Evolutionary conservation across 768 basidiomycete genomes (phyloP), one percentile per base, ranked within the genome.

Genomic region (Wakefieldia striispora): DNA sequence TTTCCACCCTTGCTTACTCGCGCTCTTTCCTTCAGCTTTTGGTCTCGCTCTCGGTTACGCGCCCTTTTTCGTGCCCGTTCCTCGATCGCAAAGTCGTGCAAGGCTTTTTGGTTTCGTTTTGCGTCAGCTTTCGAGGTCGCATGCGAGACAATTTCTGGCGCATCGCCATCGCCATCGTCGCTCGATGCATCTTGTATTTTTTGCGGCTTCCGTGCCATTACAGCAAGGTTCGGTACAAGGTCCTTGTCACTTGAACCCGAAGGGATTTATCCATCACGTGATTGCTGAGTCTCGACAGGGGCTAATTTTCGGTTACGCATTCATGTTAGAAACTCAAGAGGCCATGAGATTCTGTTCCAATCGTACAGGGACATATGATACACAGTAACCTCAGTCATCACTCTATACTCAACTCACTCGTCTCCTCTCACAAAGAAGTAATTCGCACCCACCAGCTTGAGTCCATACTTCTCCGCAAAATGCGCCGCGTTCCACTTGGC

Each of bases 391-490:
- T n/a, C n/a, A 14, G 14, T 26, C 36, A 11, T n/a, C 19, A 26
- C n/a, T n/a, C 37, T 12, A 4, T 9, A 19, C 31, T 14, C 33
- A 33, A 1, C 34, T 36, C 42, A 62, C 17, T 62, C 56, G 7
- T 52, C 55, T 2, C 62, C 67, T 7, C 17, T 61, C 7, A 79
- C 75, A 42, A 77, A 50, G 56, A 84, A 78, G 59, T 76, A 84
- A 56, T 79, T 84, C 13, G 73, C 79, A 12, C 79, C 84, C 17
- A 84, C 81, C 6, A 84, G 67, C 63, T 74, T 78, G 40, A 86
- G 64, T 0, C 73, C 74, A 53, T 83, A 68, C 55, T 64, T 62
- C 8, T 77, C 65, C 19, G 75, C 83, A 59, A 86, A 85, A 3
- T 58, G 62, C 10, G 75, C 51, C 4, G 76, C 77, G n/a, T 80